Base-by-base conservation (phyloP, 306 rosid species). In the Elaeagnus macrophylla region DNA sequence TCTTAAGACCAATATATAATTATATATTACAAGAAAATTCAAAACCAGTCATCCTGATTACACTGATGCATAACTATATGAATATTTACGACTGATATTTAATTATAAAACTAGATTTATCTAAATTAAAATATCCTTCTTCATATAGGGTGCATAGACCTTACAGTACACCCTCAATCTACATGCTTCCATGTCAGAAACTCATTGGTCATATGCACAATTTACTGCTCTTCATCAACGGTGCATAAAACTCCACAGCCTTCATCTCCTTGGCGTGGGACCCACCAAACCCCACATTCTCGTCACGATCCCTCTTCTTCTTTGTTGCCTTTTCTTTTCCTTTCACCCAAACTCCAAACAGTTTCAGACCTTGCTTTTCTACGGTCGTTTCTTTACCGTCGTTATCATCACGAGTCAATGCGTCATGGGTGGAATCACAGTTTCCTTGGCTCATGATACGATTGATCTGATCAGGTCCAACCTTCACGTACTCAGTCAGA, bases 281-380 rank as follows among this genome's bases (percentile, higher is more conserved):
- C 64, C 79, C 79, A 46, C 52, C 37, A 12, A 78, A 67, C 41
- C 71, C 81, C 12, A 44, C 17, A 61, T 79, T 81, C 57, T 85
- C 83, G 0, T 81, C 77, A 3, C 81, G 76, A 8, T 3, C 72
- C 61, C 84, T 79, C 47, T 73, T 90, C 52, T 63, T 53, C 6
- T 67, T 78, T 56, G 65, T 56, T 10, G 39, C 52, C 37, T 9
- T 61, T 8, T 71, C 51, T 5, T 67, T 71, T 2, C 66, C 80
- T 57, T 75, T 82, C 62, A 93, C 67, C 99, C 88, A 87, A 58
- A 93, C 99, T 36, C 99, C 99, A 60, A 93, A 93, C 71, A 93
- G 78, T 66, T 84, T 87, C 84, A 93, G 53, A 67, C 77, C 72
- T 12, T 74, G 76, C 37, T 70, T 78, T 51, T 8, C 77, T 15